Conservation (phyloP, 2,329 filamentous ascomycete genomes). For the Endothia cerciana region DNA sequence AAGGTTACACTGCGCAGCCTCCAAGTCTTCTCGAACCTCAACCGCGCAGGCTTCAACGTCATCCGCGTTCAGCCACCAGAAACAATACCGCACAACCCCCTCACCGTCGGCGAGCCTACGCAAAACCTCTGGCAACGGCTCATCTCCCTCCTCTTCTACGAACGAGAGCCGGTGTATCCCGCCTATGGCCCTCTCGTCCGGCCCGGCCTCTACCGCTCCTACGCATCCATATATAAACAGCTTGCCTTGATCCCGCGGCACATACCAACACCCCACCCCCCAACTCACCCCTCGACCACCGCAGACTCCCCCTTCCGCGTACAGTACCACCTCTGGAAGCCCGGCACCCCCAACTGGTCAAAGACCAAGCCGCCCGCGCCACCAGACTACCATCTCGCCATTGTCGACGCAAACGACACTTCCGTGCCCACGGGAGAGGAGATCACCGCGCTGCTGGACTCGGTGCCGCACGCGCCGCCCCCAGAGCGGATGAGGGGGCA, state of each 20-base stretch:
- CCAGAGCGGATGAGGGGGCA: conserved; percentile 44
- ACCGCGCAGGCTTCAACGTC: conserved; percentile 80
- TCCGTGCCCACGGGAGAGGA: conserved; percentile 74
- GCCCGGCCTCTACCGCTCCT: conserved; percentile 68
- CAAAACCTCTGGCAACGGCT: conserved; percentile 57
- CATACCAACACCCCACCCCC: conserved; percentile 49
- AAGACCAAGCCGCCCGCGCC: conserved; percentile 73
- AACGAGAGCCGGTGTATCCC: conserved; percentile 35
- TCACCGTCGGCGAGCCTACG: conserved; percentile 19
- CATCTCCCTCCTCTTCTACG: conserved; percentile 48
- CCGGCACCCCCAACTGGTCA: conserved; percentile 64
- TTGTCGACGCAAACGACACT: conserved; percentile 76
- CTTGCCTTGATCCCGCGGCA: conserved; percentile 75
- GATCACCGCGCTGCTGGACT: conserved; percentile 71
- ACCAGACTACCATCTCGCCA: conserved; percentile 84
- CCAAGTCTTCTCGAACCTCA: conserved; percentile 85
- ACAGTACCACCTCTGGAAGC: conserved; percentile 83
- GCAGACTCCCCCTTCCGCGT: conserved; percentile 66
- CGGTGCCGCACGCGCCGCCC: conserved; percentile 71
- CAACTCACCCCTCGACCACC: conserved; percentile 36
- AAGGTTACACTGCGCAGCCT: conserved; percentile 76
- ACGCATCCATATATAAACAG: conserved; percentile 73
- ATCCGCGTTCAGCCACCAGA: conserved; percentile 61
- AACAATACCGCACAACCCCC: conserved; percentile 12
- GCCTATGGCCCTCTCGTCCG: conserved; percentile 61